These are phyloP conservation scores for Dimargaris xerosporica DNA, from an alignment of 192 early-diverging fungal species.

Conservation along the genomic window DNA sequence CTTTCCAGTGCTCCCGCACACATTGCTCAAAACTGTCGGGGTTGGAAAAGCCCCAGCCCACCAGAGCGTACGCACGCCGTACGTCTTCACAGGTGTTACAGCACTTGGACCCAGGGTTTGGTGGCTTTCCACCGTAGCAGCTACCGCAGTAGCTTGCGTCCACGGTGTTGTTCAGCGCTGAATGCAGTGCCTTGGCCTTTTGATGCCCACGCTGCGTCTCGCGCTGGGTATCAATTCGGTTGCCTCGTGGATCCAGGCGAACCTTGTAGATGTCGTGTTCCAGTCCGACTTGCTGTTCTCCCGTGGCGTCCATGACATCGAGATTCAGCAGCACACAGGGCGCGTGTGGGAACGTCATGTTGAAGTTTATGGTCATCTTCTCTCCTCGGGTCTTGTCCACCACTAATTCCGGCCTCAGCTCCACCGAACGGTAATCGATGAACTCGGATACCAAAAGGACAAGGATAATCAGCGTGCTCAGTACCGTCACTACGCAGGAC, in stretches of 20 bases:
- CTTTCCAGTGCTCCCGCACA: constrained; percentile 62
- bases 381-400: constrained; percentile 77
- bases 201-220: constrained; percentile 6
- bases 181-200: constrained; percentile 16
- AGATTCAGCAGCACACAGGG: constrained; percentile 86
- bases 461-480: constrained; percentile 52
- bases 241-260: constrained; percentile 50
- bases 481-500: constrained; percentile 52
- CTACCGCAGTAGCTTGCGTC: constrained; percentile 58
- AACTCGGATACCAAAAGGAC: constrained; percentile 73
- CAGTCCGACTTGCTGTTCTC: constrained; percentile 70
- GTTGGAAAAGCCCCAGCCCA: constrained; percentile 69
- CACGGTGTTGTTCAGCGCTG: constrained; percentile 12
- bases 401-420: constrained; percentile 52
- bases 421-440: constrained; percentile 52
- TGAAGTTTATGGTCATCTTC: constrained; percentile 75
- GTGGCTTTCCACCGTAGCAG: constrained; percentile 68
- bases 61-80: constrained; percentile 59
- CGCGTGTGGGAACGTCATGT: constrained; percentile 81
- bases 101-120: constrained; percentile 46
- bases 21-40: constrained; percentile 82
- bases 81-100: constrained; percentile 94
- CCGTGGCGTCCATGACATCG: constrained; percentile 90
- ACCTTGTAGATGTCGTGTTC: constrained; percentile 68
- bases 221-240: constrained; percentile 41